A percentile compares a stretch with the other conserved stretches of the same genome.
These are phyloP conservation scores for Penicillium flavigenum DNA, from an alignment of 495 filamentous ascomycete species.

Conservation along the genomic window DNA sequence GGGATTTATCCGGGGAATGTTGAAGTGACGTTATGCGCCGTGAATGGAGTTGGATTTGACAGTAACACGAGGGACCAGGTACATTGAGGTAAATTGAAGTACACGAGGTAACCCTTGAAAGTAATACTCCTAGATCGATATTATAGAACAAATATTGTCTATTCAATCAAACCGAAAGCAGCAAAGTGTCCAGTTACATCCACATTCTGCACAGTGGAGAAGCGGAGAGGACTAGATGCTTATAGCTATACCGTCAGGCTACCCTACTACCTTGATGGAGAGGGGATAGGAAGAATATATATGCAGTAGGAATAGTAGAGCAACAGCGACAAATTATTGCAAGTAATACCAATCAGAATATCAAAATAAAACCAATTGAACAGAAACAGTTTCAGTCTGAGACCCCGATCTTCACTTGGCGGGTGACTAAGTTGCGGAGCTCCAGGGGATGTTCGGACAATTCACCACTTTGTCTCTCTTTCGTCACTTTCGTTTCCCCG, in stretches of 20 bases:
- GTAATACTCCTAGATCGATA: background rate
- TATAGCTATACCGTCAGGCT: background rate
- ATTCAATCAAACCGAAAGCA: constrained; percentile 7
- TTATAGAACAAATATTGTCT: background rate
- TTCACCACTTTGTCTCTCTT: background rate
- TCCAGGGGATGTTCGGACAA: constrained; percentile 6
- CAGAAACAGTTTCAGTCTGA: background rate
- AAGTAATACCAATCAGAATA: background rate
- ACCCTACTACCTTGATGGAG: background rate
- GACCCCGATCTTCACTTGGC: background rate
- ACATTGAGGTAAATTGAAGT: background rate
- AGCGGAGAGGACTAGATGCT: background rate
- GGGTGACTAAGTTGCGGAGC: constrained; percentile 10
- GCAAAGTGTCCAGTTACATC: constrained; percentile 16
- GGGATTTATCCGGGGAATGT: constrained; percentile 3
- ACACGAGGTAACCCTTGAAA: background rate
- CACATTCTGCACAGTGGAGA: constrained; percentile 25
- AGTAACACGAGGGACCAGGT: background rate
- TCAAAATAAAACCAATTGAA: background rate
- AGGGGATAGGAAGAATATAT: background rate
- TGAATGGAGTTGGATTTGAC: background rate
- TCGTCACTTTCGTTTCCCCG: background rate
- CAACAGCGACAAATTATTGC: background rate
- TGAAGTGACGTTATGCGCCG: constrained; percentile 1
- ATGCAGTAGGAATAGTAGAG: background rate